Conservation (phyloP, 1,284 basidiomycete species). For the Apiotrichum gamsii region DNA sequence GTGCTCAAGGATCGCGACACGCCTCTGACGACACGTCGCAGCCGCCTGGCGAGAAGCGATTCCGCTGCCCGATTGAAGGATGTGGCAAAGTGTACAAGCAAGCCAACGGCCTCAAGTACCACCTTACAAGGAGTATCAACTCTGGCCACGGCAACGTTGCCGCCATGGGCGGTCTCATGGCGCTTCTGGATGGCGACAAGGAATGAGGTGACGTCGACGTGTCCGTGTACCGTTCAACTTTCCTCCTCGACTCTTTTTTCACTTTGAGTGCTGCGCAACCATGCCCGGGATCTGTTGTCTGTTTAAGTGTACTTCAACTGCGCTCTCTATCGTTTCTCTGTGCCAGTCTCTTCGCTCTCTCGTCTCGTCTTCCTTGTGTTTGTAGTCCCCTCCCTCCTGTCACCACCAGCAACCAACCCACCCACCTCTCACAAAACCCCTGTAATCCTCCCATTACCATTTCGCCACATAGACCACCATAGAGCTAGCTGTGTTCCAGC, state of each 20-base stretch:
- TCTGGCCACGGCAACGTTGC: constrained; percentile 44
- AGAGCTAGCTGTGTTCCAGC: too few relatives aligned
- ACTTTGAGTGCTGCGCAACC: too few relatives aligned
- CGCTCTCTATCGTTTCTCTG: neutral
- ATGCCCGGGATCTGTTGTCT: too few relatives aligned
- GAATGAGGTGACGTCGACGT: too few relatives aligned
- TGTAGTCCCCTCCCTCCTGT: too few relatives aligned
- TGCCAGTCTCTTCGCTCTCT: neutral
- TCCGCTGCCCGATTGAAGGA: constrained; percentile 55
- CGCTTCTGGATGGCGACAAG: constrained; percentile 22
- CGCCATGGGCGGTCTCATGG: constrained; percentile 32
- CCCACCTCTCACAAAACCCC: too few relatives aligned
- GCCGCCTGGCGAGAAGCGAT: constrained; percentile 50
- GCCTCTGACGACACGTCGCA: neutral
- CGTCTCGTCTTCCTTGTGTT: neutral
- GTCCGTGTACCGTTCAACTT: too few relatives aligned
- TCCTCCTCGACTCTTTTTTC: too few relatives aligned
- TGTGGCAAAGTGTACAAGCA: constrained; percentile 60
- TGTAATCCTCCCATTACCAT: too few relatives aligned
- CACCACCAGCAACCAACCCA: too few relatives aligned
- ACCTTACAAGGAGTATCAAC: constrained; percentile 44
- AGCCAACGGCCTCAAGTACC: constrained; percentile 47
- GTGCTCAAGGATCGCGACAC: neutral
- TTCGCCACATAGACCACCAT: too few relatives aligned
- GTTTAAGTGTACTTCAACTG: neutral